Evolutionary conservation across 2,329 filamentous ascomycete genomes (phyloP), one percentile per base, ranked within the genome.

Genomic region (Cordyceps militaris): DNA sequence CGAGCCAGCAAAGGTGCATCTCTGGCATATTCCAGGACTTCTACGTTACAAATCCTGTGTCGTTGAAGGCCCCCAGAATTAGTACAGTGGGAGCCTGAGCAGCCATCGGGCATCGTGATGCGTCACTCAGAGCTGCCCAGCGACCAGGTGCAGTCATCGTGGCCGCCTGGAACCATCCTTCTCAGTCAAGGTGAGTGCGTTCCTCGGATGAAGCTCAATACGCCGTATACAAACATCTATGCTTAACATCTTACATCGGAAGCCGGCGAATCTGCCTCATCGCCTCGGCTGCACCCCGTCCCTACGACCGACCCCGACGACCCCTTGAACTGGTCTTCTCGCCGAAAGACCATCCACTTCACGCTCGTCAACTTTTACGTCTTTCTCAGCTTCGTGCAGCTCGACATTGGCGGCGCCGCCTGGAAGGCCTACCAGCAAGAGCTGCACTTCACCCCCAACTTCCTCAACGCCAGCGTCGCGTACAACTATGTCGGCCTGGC

Each of bases 311-410:
- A 52, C 49, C 49, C 49, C 19, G 34, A 52, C n/a, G 49, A 52
- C 9, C 49, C 49, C 14, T 24, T 52, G 6, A 57, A 57, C 44
- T 57, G 54, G 54, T 46, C 43, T 11, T 6, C 23, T 14, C 21
- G 44, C 52, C 53, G 61, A 14, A 65, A 65, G 51, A 43, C 21
- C 2, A 3, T 63, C 36, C 62, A 65, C 21, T 64, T 90, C 47
- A 59, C 69, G 2, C 69, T 85, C 47, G 84, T 85, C 1, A 76
- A 86, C 58, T 67, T 81, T 7, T 84, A 91, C 64, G 79, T 84
- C 2, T 74, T 88, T 13, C 72, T 91, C 21, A 79, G 82, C 7
- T 91, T 88, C 70, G 72, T 89, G 59, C 83, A 88, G 67, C 77
- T 90, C 8, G 61, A 56, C n/a, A 59, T 60, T 28, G 58, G 48